Conservation (phyloP, 768 basidiomycete species). For the Lentinula sp. region DNA sequence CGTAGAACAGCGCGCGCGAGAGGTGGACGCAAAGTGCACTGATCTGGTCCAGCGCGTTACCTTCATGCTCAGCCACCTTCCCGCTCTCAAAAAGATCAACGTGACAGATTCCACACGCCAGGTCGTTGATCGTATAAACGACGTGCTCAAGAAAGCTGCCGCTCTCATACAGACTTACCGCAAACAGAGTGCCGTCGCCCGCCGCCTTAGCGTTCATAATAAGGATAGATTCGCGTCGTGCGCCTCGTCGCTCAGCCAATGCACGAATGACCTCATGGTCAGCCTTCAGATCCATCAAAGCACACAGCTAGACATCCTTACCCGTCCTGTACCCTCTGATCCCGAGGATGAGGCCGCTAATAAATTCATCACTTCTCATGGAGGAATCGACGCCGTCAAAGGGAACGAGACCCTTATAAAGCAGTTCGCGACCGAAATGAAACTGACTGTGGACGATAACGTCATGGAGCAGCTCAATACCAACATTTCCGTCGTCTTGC, state of each 20-base stretch:
- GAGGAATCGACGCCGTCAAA: constrained; percentile 28
- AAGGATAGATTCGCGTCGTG: constrained; percentile 28
- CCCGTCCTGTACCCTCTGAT: constrained; percentile 30
- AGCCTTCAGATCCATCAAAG: constrained; percentile 37
- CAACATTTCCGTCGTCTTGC: constrained; percentile 26
- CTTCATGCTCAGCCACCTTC: constrained; percentile 35
- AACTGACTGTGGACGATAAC: constrained; percentile 29
- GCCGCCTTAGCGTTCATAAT: constrained; percentile 31
- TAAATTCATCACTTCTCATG: constrained; percentile 28
- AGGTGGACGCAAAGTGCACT: constrained; percentile 32
- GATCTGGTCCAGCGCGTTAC: constrained; percentile 35
- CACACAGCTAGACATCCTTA: constrained; percentile 27
- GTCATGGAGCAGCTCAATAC: constrained; percentile 33
- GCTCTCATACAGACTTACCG: constrained; percentile 32
- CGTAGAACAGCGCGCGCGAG: constrained; percentile 28
- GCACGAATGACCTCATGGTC: constrained; percentile 30
- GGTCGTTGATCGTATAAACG: constrained; percentile 32
- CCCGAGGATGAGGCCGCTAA: constrained; percentile 28
- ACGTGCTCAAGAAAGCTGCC: constrained; percentile 29
- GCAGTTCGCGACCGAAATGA: constrained; percentile 29
- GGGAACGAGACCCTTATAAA: constrained; percentile 28
- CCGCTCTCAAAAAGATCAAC: constrained; percentile 23
- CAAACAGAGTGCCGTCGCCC: constrained; percentile 26
- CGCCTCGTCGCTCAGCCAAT: constrained; percentile 24
- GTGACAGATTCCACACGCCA: constrained; percentile 26